Conservation (phyloP, 2,329 filamentous ascomycete species). For the Coniochaeta sp. region DNA sequence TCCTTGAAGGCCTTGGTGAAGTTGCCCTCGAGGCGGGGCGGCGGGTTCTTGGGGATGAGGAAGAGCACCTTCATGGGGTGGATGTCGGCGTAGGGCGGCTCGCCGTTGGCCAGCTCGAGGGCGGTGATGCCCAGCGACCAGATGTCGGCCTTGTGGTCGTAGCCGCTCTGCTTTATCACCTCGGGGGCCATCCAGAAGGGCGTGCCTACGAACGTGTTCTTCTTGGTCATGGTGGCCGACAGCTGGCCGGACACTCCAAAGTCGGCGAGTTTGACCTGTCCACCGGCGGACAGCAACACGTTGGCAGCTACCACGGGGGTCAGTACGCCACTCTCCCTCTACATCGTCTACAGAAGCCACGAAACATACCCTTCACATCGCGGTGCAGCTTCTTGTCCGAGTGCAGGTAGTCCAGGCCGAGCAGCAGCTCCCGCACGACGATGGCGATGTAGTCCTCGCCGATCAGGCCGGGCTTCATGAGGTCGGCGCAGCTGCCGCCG, state of each 20-base stretch:
- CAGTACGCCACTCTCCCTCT: background rate
- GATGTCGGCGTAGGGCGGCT: slow-evolving; percentile 92
- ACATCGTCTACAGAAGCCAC: background rate
- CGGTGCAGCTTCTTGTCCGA: slow-evolving; percentile 92
- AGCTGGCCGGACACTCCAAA: slow-evolving; percentile 96
- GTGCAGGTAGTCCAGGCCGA: slow-evolving; percentile 89
- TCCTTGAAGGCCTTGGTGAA: slow-evolving; percentile 81
- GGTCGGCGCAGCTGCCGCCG: slow-evolving; percentile 88
- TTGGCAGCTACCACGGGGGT: slow-evolving; percentile 64
- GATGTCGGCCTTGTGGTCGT: slow-evolving; percentile 96
- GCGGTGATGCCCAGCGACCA: slow-evolving; percentile 96
- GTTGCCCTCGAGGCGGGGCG: slow-evolving; percentile 72
- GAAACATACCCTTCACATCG: slow-evolving; percentile 76
- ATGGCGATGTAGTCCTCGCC: slow-evolving; percentile 96
- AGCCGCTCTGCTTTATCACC: slow-evolving; percentile 96
- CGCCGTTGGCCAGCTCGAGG: slow-evolving; percentile 82
- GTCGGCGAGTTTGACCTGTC: slow-evolving; percentile 94
- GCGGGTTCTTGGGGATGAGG: slow-evolving; percentile 88
- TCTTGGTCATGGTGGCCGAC: slow-evolving; percentile 98
- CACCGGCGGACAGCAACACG: slow-evolving; percentile 78
- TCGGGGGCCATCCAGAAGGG: slow-evolving; percentile 99
- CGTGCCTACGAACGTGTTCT: slow-evolving; percentile 97
- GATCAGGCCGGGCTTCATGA: slow-evolving; percentile 90
- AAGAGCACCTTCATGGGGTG: slow-evolving; percentile 99
- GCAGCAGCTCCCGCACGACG: slow-evolving; percentile 80